Evolutionary conservation across 116 monocot species (phyloP).

Genomic region (Iris pallida): DNA sequence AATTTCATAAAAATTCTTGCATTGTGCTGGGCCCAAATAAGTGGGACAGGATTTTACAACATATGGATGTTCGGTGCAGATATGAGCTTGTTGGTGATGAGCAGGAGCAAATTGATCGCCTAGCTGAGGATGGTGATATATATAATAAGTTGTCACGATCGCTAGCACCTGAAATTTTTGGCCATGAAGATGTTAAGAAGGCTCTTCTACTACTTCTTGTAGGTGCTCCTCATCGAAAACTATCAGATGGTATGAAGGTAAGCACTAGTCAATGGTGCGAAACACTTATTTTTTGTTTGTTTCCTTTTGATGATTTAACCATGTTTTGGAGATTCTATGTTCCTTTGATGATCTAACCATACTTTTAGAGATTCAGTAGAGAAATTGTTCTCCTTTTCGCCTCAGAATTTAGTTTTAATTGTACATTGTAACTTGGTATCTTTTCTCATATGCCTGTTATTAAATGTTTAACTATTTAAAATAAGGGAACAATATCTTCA

Average conservation of each 20-base stretch:
- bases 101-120: conserved; percentile 76
- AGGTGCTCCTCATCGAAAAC: conserved; percentile 90
- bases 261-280: conserved; percentile 8
- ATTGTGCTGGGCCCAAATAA: not conserved
- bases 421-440: too few species aligned
- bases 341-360: too few species aligned
- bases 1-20: too few species aligned
- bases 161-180: conserved; percentile 98
- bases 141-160: conserved; percentile 87
- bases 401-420: too few species aligned
- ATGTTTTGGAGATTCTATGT: too few species aligned
- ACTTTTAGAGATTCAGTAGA: too few species aligned
- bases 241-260: conserved; percentile 99
- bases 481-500: too few species aligned
- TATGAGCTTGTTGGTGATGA: conserved; percentile 88
- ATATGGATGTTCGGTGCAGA: conserved; percentile 32
- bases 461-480: too few species aligned
- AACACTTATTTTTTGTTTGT: not conserved
- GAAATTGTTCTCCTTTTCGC: too few species aligned
- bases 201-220: conserved; percentile 92
- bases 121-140: conserved; percentile 94
- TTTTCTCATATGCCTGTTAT: too few species aligned
- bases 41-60: not conserved
- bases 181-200: conserved; percentile 98
- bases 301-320: too few species aligned